Base-by-base conservation (phyloP, 192 early-diverging fungal species). In the Rhizophagus clarus region DNA sequence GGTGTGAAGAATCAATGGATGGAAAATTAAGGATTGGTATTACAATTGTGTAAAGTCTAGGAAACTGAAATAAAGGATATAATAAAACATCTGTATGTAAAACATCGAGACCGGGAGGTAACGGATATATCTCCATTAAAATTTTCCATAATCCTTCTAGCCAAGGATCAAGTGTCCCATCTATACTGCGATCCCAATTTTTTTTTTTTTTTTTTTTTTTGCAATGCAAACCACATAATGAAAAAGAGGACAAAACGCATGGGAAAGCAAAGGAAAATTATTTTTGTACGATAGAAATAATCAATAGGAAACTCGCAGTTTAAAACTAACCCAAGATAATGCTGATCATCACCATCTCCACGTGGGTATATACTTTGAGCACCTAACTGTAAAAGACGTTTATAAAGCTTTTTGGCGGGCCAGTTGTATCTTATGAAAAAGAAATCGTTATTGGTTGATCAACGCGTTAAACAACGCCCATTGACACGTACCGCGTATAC, bases 291-390 rank as follows among this genome's bases (percentile, higher is more conserved):
- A n/a, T n/a, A n/a, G n/a, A n/a, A n/a, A n/a, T n/a, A n/a, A n/a
- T n/a, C n/a, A n/a, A n/a, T n/a, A n/a, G n/a, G 49, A 15, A 56
- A 56, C 4, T 56, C 17, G 17, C 34, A 24, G 17, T 9, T 20
- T 14, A 42, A 40, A 40, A 66, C 77, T 87, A 85, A 87, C 86
- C 98, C 98, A 79, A 97, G 84, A 70, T 96, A 95, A 81, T 99
- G 96, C 84, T 98, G 96, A 85, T 98, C 98, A 80, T 99, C 98
- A 34, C 95, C 96, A 77, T 97, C 95, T 0, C 96, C 97, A 29
- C 94, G 86, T 20, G 80, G 75, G 34, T 92, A 78, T 11, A 99
- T 67, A 17, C 92, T 83, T 47, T 69, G 72, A 3, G 94, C 98
- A 26, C 98, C 98, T 31, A 99, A 87, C 75, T 98, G 94, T 70